Evolutionary conservation across 257 asterid genomes (phyloP).

Genomic region (Solanum ossicruentum): DNA sequence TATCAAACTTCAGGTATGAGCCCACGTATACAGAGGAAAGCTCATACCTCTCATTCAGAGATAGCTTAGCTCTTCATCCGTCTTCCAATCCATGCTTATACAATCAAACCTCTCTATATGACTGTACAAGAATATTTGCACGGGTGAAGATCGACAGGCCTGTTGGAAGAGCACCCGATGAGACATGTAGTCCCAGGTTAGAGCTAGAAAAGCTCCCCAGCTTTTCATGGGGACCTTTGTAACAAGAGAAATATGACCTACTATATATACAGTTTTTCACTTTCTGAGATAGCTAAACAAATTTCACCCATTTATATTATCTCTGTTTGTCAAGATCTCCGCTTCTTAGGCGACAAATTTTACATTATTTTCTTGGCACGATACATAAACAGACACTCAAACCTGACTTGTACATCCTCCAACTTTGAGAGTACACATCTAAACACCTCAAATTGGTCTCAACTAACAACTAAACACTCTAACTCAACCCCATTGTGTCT

Average conservation of each 20-base stretch:
- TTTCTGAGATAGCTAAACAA: not conserved
- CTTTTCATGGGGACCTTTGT: not conserved
- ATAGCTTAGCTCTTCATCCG: not conserved
- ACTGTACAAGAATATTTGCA: not conserved
- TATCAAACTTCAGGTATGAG: conserved; percentile 12
- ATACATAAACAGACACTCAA: not conserved
- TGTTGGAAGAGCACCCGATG: not conserved
- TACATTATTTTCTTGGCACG: not conserved
- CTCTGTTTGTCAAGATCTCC: not conserved
- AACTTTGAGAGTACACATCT: too few species aligned
- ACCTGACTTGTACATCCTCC: not conserved
- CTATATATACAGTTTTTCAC: not conserved
- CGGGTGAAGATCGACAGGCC: not conserved
- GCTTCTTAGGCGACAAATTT: not conserved
- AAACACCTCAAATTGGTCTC: too few species aligned
- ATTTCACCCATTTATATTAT: not conserved
- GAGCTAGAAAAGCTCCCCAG: not conserved
- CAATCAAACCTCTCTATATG: not conserved
- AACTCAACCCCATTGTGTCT: not conserved
- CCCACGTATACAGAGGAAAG: conserved; percentile 12
- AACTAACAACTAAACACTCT: not conserved
- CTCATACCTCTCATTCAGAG: not conserved
- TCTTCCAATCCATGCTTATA: not conserved
- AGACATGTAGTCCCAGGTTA: not conserved
- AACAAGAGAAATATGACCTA: not conserved